A percentile compares a stretch with the other conserved stretches of the same genome.
These are phyloP conservation scores for Viola odorata DNA, from an alignment of 345 rosid genomes.

Conservation along the genomic window DNA sequence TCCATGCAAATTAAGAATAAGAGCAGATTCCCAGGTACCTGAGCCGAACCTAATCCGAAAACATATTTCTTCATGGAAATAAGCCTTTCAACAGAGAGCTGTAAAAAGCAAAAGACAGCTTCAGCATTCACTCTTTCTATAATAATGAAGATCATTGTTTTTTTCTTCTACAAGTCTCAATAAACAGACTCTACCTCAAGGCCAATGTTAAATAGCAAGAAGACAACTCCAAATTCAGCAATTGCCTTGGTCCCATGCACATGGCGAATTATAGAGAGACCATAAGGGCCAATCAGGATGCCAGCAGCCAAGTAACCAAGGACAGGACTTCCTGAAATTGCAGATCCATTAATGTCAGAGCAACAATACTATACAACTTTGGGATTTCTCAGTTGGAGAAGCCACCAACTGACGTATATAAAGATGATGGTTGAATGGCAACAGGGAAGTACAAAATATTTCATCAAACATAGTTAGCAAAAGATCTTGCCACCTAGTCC, in stretches of 20 bases:
- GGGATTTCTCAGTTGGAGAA: conserved; percentile 1
- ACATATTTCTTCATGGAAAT: conserved; percentile 99
- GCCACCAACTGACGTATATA: background rate
- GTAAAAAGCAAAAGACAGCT: conserved; percentile 29
- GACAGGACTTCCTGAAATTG: conserved; percentile 92
- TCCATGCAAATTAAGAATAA: background rate
- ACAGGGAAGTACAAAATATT: background rate
- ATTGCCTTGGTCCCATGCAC: conserved; percentile 97
- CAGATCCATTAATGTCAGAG: conserved; percentile 5
- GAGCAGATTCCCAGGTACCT: conserved; percentile 43
- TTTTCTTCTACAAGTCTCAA: conserved; percentile 4
- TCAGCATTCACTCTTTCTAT: conserved; percentile 19
- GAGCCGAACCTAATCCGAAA: conserved; percentile 93
- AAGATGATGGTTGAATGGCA: conserved; percentile 2
- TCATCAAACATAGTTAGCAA: background rate
- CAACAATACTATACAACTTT: conserved; percentile 3
- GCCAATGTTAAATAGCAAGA: conserved; percentile 93
- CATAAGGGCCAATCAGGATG: conserved; percentile 95
- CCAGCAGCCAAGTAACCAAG: conserved; percentile 99
- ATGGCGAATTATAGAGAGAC: conserved; percentile 92
- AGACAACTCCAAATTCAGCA: conserved; percentile 99
- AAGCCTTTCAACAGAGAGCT: conserved; percentile 99
- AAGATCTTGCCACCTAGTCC: background rate
- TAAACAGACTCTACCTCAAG: conserved; percentile 66
- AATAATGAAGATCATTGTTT: conserved; percentile 8